These are phyloP conservation scores for Tulasnella sp. DNA, from an alignment of 768 basidiomycete species.

Conservation along the genomic window DNA sequence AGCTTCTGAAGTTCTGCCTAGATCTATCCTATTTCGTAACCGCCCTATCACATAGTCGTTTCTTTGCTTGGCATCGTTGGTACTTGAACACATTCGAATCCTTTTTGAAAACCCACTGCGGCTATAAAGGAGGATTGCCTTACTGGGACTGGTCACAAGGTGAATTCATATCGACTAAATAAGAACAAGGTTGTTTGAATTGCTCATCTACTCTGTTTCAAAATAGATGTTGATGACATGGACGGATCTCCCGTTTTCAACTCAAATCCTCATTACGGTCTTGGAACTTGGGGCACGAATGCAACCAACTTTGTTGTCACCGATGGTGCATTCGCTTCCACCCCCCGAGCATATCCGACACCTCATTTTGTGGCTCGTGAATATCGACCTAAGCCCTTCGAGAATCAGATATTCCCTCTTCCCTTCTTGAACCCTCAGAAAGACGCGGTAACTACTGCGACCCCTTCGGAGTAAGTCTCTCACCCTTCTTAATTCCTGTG, in stretches of 20 bases:
- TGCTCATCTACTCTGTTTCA: not conserved
- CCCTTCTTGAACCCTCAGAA: not conserved
- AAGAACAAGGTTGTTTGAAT: not conserved
- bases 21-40: not conserved
- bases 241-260: not conserved
- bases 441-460: not conserved
- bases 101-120: not conserved
- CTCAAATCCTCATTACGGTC: not conserved
- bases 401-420: slow-evolving; percentile 1
- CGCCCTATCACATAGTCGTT: not conserved
- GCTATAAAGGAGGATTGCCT: not conserved
- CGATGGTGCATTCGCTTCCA: not conserved
- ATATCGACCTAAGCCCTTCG: not conserved
- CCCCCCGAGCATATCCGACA: not conserved
- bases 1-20: not conserved
- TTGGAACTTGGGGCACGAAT: not conserved
- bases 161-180: not conserved
- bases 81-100: not conserved
- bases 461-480: not conserved
- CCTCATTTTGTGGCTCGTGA: not conserved
- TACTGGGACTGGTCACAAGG: slow-evolving; percentile 7
- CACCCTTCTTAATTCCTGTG: too few relatives aligned
- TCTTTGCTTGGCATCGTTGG: slow-evolving; percentile 7
- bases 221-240: not conserved
- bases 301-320: not conserved